Conservation (phyloP, 306 rosid species). For the Sophora flavescens region DNA sequence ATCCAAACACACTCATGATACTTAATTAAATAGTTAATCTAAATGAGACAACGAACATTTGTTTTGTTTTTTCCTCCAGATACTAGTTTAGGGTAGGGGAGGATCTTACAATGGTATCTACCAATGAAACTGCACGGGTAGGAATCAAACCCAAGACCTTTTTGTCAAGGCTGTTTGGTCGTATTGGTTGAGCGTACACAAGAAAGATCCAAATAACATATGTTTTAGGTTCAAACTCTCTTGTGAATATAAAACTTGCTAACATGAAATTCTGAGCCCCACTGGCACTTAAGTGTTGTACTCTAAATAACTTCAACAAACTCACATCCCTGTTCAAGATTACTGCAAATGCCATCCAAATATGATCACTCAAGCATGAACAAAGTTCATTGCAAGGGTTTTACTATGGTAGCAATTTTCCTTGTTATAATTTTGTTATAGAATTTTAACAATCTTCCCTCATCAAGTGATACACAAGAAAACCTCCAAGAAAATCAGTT, state of each 20-base stretch:
- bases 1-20: too few relatives aligned
- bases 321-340: background rate
- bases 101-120: background rate
- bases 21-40: background rate
- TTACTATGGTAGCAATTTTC: background rate
- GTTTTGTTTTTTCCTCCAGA: background rate
- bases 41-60: background rate
- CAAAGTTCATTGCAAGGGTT: background rate
- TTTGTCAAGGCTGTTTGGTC: slow-evolving; percentile 1
- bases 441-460: background rate
- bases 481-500: slow-evolving; percentile 8
- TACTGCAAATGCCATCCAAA: slow-evolving; percentile 12
- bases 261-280: background rate
- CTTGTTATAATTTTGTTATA: background rate
- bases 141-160: background rate
- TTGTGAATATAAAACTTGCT: background rate
- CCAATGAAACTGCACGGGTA: too few relatives aligned
- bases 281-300: background rate
- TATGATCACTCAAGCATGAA: background rate
- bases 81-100: background rate
- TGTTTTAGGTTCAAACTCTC: background rate
- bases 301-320: slow-evolving; percentile 8
- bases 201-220: background rate
- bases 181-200: background rate
- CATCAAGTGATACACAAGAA: slow-evolving; percentile 6